These are phyloP conservation scores for Berberis vulgaris DNA, from an alignment of 164 flowering plant species.

Conservation along the genomic window DNA sequence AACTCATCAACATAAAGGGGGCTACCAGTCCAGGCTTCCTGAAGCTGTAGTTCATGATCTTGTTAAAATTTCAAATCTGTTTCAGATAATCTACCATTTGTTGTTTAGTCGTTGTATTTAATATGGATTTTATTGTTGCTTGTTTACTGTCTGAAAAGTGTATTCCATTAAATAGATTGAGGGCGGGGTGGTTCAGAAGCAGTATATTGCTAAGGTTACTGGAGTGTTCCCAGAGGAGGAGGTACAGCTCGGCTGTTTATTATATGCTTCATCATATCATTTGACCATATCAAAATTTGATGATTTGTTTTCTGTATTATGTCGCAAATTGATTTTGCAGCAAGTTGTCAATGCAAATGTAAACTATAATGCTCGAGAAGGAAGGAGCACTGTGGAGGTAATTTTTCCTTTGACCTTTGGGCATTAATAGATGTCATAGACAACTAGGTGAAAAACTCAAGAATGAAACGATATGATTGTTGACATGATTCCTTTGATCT, in stretches of 20 bases:
- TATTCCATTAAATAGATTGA: slow-evolving; percentile 51
- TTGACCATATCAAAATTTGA: background rate
- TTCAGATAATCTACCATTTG: background rate
- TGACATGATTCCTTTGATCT: too few relatives aligned
- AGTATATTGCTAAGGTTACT: slow-evolving; percentile 78
- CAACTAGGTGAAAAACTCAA: background rate
- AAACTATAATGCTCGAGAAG: slow-evolving; percentile 74
- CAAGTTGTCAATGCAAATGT: slow-evolving; percentile 65
- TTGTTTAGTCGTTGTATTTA: background rate
- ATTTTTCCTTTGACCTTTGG: background rate
- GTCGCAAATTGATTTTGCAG: slow-evolving; percentile 22
- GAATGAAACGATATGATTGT: background rate
- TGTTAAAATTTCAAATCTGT: too few relatives aligned
- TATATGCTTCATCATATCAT: background rate
- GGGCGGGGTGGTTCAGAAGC: slow-evolving; percentile 66
- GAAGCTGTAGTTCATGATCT: too few relatives aligned
- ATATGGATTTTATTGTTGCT: background rate
- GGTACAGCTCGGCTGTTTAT: slow-evolving; percentile 29
- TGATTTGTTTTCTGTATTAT: background rate
- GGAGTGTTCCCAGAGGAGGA: slow-evolving; percentile 86
- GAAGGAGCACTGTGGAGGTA: slow-evolving; percentile 79
- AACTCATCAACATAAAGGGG: too few relatives aligned
- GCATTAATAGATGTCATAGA: background rate
- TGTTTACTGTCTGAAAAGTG: background rate
- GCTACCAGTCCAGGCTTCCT: too few relatives aligned